Evolutionary conservation across 108 stramenopile species (phyloP).

Genomic region (Skeletonema marinoi): DNA sequence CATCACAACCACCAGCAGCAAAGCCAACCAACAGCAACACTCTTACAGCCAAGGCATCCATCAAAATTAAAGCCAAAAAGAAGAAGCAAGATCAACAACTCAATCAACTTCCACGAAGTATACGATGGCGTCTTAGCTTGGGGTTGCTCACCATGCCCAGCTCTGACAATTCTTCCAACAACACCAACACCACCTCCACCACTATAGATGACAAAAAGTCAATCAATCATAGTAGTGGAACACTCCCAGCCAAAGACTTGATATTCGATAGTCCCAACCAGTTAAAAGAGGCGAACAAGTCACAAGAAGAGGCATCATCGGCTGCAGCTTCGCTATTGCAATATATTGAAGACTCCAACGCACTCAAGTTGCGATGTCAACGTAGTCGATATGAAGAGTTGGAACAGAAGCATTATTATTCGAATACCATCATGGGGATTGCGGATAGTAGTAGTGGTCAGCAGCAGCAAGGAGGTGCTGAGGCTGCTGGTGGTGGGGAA

Average conservation of each 20-base stretch:
- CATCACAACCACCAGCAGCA: not conserved
- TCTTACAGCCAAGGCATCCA: not conserved
- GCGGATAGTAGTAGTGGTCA: conserved; percentile 4
- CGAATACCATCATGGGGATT: conserved; percentile 25
- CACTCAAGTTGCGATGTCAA: conserved; percentile 29
- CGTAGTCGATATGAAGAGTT: conserved; percentile 38
- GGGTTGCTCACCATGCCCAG: conserved; percentile 19
- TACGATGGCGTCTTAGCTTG: conserved; percentile 42
- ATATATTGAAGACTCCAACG: conserved; percentile 30
- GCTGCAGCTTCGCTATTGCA: not conserved
- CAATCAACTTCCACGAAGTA: conserved; percentile 23
- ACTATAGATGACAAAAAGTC: conserved; percentile 1
- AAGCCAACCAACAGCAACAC: not conserved
- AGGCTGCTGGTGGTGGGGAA: not conserved
- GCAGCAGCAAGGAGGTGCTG: not conserved
- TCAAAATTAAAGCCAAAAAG: not conserved
- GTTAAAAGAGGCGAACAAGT: not conserved
- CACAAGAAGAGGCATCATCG: not conserved
- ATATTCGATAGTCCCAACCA: not conserved
- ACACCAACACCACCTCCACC: not conserved
- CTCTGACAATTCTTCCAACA: not conserved
- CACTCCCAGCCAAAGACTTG: not conserved
- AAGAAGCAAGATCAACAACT: not conserved
- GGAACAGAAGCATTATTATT: conserved; percentile 43
- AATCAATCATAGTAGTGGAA: not conserved